These are phyloP conservation scores for Crataegus laevigata DNA, from an alignment of 306 rosid genomes.

Conservation along the genomic window DNA sequence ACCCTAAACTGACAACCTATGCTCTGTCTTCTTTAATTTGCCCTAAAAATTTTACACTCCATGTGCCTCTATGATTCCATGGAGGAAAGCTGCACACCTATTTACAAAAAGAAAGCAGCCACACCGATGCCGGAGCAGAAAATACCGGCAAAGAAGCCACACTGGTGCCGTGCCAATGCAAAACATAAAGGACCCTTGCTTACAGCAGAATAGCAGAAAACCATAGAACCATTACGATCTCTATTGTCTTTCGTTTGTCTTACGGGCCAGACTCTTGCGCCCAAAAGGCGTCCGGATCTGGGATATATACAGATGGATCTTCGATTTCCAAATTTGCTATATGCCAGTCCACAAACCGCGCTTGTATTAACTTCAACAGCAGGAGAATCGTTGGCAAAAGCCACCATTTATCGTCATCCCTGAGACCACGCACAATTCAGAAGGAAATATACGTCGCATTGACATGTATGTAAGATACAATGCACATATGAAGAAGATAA, in stretches of 20 bases:
- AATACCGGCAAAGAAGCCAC: slow-evolving; percentile 21
- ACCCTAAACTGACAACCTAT: neutral
- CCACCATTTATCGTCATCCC: slow-evolving; percentile 95
- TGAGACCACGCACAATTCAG: slow-evolving; percentile 14
- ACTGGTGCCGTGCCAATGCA: slow-evolving; percentile 11
- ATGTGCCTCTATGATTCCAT: neutral
- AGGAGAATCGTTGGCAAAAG: slow-evolving; percentile 78
- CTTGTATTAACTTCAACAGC: slow-evolving; percentile 65
- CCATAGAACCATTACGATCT: neutral
- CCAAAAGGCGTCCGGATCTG: slow-evolving; percentile 92
- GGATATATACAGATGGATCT: slow-evolving; percentile 76
- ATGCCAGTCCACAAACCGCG: slow-evolving; percentile 85
- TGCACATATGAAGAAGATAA: no score
- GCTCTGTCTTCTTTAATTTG: neutral
- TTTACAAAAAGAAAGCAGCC: slow-evolving; percentile 6
- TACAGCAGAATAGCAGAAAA: slow-evolving; percentile 11
- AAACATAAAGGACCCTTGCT: slow-evolving; percentile 9
- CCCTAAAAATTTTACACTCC: neutral
- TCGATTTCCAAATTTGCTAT: slow-evolving; percentile 82
- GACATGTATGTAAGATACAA: no score
- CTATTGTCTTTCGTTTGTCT: neutral
- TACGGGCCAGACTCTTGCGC: slow-evolving; percentile 67
- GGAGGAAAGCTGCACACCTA: neutral
- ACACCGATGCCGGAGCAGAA: slow-evolving; percentile 13
- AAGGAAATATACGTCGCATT: no score